Conservation (phyloP, 2,329 filamentous ascomycete species). For the Annulohypoxylon truncatum region DNA sequence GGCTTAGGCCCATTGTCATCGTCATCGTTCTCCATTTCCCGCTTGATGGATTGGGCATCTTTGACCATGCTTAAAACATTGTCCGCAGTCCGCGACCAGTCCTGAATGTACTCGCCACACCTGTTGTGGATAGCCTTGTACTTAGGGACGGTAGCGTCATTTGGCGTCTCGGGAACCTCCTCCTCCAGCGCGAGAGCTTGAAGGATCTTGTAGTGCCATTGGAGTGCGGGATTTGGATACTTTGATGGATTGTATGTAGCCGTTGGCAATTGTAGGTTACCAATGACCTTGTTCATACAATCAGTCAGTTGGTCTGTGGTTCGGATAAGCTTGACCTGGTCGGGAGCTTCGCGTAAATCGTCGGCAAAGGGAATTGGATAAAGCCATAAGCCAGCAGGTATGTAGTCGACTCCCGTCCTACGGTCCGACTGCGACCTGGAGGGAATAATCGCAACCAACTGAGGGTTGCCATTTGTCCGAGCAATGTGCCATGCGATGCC, state of each 20-base stretch:
- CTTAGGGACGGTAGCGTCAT: conserved; percentile 85
- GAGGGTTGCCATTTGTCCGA: conserved; percentile 81
- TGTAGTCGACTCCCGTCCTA: conserved; percentile 72
- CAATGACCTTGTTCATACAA: conserved; percentile 82
- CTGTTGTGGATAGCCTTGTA: conserved; percentile 91
- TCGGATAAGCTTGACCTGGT: conserved; percentile 62
- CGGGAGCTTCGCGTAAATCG: conserved; percentile 81
- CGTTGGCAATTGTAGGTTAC: conserved; percentile 89
- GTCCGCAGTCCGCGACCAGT: conserved; percentile 79
- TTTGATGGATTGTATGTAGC: conserved; percentile 84
- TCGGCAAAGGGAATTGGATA: conserved; percentile 90
- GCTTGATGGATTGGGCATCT: conserved; percentile 61
- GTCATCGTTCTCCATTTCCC: conserved; percentile 61
- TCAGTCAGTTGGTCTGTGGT: conserved; percentile 80
- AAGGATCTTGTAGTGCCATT: conserved; percentile 97
- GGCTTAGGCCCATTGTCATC: conserved; percentile 54
- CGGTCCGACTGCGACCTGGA: conserved; percentile 75
- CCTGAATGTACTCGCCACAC: conserved; percentile 79
- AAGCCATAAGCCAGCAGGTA: conserved; percentile 89
- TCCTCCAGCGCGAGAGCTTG: conserved; percentile 93
- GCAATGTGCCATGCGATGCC: conserved; percentile 91
- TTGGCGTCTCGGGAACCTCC: conserved; percentile 78
- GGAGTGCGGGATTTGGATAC: conserved; percentile 91
- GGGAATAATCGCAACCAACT: conserved; percentile 83
- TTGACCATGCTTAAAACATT: conserved; percentile 58